Conservation (phyloP, 179 eudicot species). For the Gypsophila paniculata region DNA sequence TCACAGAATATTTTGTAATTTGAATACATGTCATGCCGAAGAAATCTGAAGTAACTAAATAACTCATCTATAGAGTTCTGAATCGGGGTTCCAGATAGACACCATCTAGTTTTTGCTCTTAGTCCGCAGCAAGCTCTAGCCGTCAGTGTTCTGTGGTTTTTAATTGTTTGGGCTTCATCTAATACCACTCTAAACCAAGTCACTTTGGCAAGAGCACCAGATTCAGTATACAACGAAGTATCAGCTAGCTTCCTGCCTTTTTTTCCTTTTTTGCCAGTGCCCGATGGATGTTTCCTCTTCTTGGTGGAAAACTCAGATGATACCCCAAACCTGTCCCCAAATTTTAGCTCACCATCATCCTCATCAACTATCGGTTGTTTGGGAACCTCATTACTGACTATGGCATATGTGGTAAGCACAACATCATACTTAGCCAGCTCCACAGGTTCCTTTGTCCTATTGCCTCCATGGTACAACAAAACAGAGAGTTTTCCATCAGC, state of each 20-base stretch:
- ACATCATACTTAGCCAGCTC: constrained; percentile 73
- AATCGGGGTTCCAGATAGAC: constrained; percentile 98
- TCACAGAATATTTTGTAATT: constrained; percentile 56
- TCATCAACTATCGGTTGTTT: constrained; percentile 78
- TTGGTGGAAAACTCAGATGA: constrained; percentile 53
- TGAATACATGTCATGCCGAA: constrained; percentile 80
- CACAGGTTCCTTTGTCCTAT: constrained; percentile 70
- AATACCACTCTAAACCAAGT: constrained; percentile 88
- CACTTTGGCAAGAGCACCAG: constrained; percentile 82
- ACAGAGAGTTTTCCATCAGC: constrained; percentile 54
- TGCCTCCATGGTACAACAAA: constrained; percentile 88
- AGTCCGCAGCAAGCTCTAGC: constrained; percentile 98
- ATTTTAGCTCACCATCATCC: constrained; percentile 67
- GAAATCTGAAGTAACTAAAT: constrained; percentile 90
- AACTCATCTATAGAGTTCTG: constrained; percentile 92
- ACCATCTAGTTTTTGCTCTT: constrained; percentile 96
- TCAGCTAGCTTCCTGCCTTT: constrained; percentile 60
- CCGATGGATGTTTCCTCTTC: constrained; percentile 51
- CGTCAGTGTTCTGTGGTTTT: constrained; percentile 87
- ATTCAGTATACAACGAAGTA: constrained; percentile 40
- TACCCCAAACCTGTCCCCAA: constrained; percentile 57
- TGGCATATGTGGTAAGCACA: constrained; percentile 90
- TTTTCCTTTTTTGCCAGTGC: constrained; percentile 52
- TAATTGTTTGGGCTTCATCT: constrained; percentile 98
- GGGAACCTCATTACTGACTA: constrained; percentile 89